Evolutionary conservation across 2,329 filamentous ascomycete species (phyloP), one percentile per base, ranked within the genome.

Genomic region (Penicillium polonicum): DNA sequence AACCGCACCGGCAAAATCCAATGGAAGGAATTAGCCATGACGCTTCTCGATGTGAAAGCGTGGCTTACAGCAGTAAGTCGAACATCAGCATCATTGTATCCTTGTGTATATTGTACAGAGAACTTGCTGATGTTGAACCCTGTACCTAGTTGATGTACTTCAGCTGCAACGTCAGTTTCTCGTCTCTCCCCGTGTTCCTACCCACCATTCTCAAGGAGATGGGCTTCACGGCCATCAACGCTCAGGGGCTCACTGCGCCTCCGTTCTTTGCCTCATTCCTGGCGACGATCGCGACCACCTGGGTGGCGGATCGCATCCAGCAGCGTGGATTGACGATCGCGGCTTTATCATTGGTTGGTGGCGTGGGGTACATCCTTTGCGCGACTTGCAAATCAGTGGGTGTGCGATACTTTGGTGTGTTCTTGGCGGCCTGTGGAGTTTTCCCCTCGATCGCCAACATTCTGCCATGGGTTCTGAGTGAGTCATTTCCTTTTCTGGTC

Each of bases 241-340:
- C 89, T 0, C 88, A 92, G 72, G 89, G 88, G 1, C 80, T 92
- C 13, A 87, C 87, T 0, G 87, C 88, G 0, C 88, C 88, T 1
- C 87, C 88, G 0, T 90, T 88, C 71, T 84, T 91, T 64, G 72
- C 88, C 17, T 82, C 87, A 1, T 90, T 88, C 68, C 64, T 88
- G 13, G 73, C 85, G 23, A 88, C 85, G 44, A 80, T 91, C 58
- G 65, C 68, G 10, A 83, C 83, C 1, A 85, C 86, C 5, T 88
- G 80, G 70, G 70, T 89, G 36, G 86, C 87, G n/a, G 88, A 91
- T 74, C 80, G 79, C 15, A 79, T 82, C 1, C 82, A 83, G 60
- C 87, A 89, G 69, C 85, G 88, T 42, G 87, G 86, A 2, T 68
- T 84, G 44, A 81, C 84, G 63, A 82, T 90, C 60, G 75, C 81